These are phyloP conservation scores for Hordeum marinum DNA, from an alignment of 176 grass and related monocot genomes.

Conservation along the genomic window DNA sequence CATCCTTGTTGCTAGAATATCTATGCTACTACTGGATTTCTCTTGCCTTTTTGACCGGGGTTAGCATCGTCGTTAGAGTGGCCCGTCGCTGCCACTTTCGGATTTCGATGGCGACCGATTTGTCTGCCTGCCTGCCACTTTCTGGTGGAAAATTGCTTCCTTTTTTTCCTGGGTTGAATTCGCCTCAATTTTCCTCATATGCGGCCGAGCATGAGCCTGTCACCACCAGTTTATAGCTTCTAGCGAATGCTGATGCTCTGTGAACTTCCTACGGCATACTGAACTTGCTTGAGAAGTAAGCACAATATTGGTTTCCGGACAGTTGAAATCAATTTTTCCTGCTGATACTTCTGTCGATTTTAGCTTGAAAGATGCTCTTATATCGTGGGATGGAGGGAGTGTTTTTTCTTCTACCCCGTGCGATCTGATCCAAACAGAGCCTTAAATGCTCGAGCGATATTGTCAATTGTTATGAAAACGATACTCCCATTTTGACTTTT, in stretches of 20 bases:
- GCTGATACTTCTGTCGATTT: neutral
- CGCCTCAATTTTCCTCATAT: neutral
- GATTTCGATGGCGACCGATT: neutral
- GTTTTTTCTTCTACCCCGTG: neutral
- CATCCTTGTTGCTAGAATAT: neutral
- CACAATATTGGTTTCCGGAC: too few species aligned
- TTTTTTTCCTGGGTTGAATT: neutral
- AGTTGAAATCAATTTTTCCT: too few species aligned
- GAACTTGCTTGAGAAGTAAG: neutral
- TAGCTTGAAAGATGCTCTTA: too few species aligned
- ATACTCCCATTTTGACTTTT: neutral
- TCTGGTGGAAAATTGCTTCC: neutral
- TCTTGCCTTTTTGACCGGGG: neutral
- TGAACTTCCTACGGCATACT: neutral
- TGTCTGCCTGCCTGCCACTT: constrained; percentile 13
- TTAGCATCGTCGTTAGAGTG: neutral
- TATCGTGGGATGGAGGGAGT: too few species aligned
- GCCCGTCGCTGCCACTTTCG: neutral
- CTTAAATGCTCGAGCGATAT: neutral
- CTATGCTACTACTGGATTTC: neutral
- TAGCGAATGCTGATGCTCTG: neutral
- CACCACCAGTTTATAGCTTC: neutral
- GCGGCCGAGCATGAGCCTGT: neutral
- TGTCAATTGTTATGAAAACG: neutral
- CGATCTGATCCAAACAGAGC: neutral